Base-by-base conservation (phyloP, 2,329 filamentous ascomycete species). In the Microdochium nivale region DNA sequence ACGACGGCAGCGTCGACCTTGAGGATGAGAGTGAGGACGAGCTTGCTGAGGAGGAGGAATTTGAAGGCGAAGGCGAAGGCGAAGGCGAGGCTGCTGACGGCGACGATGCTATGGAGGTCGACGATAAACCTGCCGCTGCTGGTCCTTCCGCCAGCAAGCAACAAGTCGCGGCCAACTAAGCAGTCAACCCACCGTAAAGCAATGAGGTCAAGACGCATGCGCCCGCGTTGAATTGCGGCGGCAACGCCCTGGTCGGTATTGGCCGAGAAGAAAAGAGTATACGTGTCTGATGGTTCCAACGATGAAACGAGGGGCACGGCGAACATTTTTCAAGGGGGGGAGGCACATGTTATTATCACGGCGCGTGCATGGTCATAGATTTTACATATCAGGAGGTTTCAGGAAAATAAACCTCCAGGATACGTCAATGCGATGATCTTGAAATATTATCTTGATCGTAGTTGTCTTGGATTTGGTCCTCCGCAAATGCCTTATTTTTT, bases 1-100 rank as follows among this genome's bases (percentile, higher is more conserved):
- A 88, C 51, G 83, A 79, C 51, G 85, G 81, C 56, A 86, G 81
- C 60, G 85, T 88, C 64, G 85, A 88, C 64, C 78, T 88, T 30
- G 85, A 87, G 63, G 83, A 83, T 49, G 84, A 88, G 65, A 86
- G 78, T 58, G 80, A 80, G 53, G 84, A 83, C 43, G 81, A 80
- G 51, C 81, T 86, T 3, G 80, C 82, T 37, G 80, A 83, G 52
- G 82, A 83, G 9, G 74, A 79, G 7, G 69, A 71, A 51, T 69
- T 62, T 24, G 69, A 71, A 51, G 74, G 79, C 8, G 69, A 71
- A 51, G 69, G 63, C 23, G 69, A 71, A 51, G 69, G 62, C 23
- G 69, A 67, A 35, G 62, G 56, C 23, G 54, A 53, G 11, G 49
- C 35, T 16, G 55, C 52, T 32, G 62, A 62, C 21, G 67, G 51